These are phyloP conservation scores for Hirsutella minnesotensis DNA, from an alignment of 2,329 filamentous ascomycete species.

Conservation along the genomic window DNA sequence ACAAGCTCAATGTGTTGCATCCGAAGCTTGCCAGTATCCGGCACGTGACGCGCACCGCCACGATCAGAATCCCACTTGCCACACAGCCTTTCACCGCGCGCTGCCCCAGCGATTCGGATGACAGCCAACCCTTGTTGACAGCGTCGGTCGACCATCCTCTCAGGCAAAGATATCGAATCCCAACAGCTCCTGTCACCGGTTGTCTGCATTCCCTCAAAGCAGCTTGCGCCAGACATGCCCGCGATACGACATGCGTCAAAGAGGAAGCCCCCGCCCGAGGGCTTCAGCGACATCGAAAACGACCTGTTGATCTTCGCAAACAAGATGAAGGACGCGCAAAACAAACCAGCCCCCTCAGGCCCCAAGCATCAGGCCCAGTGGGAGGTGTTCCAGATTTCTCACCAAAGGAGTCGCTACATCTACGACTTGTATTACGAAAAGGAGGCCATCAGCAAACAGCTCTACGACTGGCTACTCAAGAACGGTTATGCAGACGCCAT, in stretches of 20 bases:
- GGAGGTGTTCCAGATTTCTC: slow-evolving; percentile 95
- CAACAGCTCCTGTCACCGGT: too few species aligned
- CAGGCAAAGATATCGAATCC: not conserved
- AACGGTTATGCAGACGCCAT: slow-evolving; percentile 92
- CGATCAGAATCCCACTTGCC: not conserved
- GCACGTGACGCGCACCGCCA: slow-evolving; percentile 18
- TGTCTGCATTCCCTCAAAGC: not conserved
- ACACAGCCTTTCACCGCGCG: not conserved
- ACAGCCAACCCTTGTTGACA: not conserved
- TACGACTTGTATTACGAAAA: slow-evolving; percentile 98
- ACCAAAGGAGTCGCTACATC: slow-evolving; percentile 84
- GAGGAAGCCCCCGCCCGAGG: slow-evolving; percentile 72
- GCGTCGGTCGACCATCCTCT: not conserved
- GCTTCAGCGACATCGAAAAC: slow-evolving; percentile 80
- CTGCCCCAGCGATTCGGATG: not conserved
- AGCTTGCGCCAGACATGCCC: slow-evolving; percentile 44
- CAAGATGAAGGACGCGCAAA: slow-evolving; percentile 93
- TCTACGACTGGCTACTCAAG: slow-evolving; percentile 96
- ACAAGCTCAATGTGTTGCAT: slow-evolving; percentile 10
- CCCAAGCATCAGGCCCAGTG: slow-evolving; percentile 83
- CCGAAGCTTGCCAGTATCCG: not conserved
- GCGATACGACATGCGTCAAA: slow-evolving; percentile 64
- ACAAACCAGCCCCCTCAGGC: slow-evolving; percentile 69
- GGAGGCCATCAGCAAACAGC: slow-evolving; percentile 79
- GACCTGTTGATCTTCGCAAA: slow-evolving; percentile 76